Evolutionary conservation across 2,329 filamentous ascomycete genomes (phyloP).

Genomic region (Fragosphaeria purpurea): DNA sequence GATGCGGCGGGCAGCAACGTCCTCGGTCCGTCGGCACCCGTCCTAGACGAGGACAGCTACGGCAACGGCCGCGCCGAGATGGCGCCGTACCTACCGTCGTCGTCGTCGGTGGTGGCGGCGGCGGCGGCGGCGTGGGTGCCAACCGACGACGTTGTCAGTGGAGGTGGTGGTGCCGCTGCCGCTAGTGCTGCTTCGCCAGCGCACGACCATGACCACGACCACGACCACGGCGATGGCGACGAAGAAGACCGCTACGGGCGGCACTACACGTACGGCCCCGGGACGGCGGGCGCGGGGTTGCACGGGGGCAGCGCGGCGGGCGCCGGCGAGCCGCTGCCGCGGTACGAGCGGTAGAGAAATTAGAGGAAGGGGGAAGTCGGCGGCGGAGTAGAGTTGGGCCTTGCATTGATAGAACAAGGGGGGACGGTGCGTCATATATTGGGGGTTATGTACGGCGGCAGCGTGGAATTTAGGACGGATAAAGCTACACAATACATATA

Average conservation of each 20-base stretch:
- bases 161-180: not conserved
- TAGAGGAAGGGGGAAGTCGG: too few relatives aligned
- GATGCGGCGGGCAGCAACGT: not conserved
- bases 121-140: not conserved
- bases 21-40: conserved; percentile 43
- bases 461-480: too few relatives aligned
- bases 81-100: not conserved
- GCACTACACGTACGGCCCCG: conserved; percentile 15
- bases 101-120: not conserved
- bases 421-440: too few relatives aligned
- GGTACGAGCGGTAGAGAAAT: conserved; percentile 18
- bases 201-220: conserved; percentile 19
- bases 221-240: not conserved
- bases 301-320: not conserved
- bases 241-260: conserved; percentile 16
- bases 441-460: too few relatives aligned
- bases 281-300: conserved; percentile 1
- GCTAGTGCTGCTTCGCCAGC: not conserved
- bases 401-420: too few relatives aligned
- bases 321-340: conserved; percentile 18
- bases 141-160: not conserved
- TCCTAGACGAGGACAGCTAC: conserved; percentile 32
- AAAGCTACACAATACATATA: too few relatives aligned
- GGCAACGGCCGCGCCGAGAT: not conserved
- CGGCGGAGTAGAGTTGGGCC: too few relatives aligned